phyloP scores from a whole-genome alignment of 371 early-diverging fungal genomes.

The Mortierella sp. region DNA sequence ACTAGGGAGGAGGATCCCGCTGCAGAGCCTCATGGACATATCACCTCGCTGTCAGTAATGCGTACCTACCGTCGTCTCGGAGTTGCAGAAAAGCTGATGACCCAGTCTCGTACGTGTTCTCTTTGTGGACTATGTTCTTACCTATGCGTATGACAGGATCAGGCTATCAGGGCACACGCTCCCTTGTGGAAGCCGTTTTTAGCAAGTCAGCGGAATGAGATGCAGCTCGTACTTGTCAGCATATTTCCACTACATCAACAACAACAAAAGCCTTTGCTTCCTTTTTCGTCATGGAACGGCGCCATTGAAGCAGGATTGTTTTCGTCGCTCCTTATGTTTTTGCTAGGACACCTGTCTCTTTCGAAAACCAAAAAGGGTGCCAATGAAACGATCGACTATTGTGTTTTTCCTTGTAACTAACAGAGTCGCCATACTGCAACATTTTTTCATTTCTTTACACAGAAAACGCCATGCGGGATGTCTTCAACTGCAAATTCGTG shows the following conservation, averaged over 20 bases:
- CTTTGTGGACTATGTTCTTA: slow-evolving; percentile 1
- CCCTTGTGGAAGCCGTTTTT: slow-evolving; percentile 18
- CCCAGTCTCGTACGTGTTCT: slow-evolving; percentile 80
- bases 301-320: background rate
- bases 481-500: slow-evolving; percentile 88
- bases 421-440: background rate
- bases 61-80: slow-evolving; percentile 95
- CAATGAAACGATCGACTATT: no score
- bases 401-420: background rate
- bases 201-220: slow-evolving; percentile 31
- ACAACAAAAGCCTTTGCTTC: background rate
- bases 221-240: slow-evolving; percentile 23
- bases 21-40: slow-evolving; percentile 92
- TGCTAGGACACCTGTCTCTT: background rate
- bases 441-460: background rate
- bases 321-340: background rate
- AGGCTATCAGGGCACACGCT: background rate
- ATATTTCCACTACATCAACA: slow-evolving; percentile 23
- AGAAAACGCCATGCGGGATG: slow-evolving; percentile 91
- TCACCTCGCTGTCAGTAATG: slow-evolving; percentile 97
- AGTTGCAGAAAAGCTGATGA: slow-evolving; percentile 96
- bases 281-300: background rate
- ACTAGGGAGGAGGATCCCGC: slow-evolving; percentile 88
- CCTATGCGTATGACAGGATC: background rate
- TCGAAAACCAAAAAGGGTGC: background rate